Percentiles rank a stretch among this genome's conserved stretches.
phyloP scores from a whole-genome alignment of 2,329 filamentous ascomycete species.

The Tolypocladium cylindrosporum region DNA sequence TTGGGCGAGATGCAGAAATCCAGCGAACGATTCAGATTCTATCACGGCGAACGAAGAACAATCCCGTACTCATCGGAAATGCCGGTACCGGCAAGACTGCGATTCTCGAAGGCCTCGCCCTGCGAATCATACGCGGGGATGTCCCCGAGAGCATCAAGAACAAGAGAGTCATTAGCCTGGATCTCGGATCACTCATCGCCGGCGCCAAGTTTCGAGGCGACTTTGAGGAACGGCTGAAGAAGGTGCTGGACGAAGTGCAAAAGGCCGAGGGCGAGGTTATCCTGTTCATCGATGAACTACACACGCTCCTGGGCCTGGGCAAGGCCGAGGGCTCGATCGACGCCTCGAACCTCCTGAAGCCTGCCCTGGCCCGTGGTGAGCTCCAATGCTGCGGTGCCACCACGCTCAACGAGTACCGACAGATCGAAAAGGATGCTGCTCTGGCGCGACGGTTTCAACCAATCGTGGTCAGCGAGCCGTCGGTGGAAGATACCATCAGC shows the following conservation, averaged over 20 bases:
- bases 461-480: conserved; percentile 85
- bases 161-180: conserved; percentile 78
- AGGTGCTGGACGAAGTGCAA: conserved; percentile 82
- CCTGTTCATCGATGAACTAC: conserved; percentile 89
- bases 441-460: conserved; percentile 89
- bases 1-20: conserved; percentile 85
- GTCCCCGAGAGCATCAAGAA: conserved; percentile 95
- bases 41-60: conserved; percentile 89
- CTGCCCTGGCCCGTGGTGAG: conserved; percentile 83
- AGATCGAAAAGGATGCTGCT: conserved; percentile 93
- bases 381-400: conserved; percentile 94
- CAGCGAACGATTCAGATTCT: conserved; percentile 91
- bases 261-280: conserved; percentile 84
- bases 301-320: conserved; percentile 81
- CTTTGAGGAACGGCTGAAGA: conserved; percentile 89
- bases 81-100: conserved; percentile 93
- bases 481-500: conserved; percentile 85
- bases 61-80: conserved; percentile 85
- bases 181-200: conserved; percentile 86
- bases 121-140: conserved; percentile 83
- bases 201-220: conserved; percentile 94
- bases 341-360: conserved; percentile 89
- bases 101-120: conserved; percentile 79
- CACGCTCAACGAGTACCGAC: conserved; percentile 81
- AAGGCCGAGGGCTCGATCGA: conserved; percentile 96